These are phyloP conservation scores for Linnemannia hyalina DNA, from an alignment of 192 early-diverging fungal species.

Conservation along the genomic window DNA sequence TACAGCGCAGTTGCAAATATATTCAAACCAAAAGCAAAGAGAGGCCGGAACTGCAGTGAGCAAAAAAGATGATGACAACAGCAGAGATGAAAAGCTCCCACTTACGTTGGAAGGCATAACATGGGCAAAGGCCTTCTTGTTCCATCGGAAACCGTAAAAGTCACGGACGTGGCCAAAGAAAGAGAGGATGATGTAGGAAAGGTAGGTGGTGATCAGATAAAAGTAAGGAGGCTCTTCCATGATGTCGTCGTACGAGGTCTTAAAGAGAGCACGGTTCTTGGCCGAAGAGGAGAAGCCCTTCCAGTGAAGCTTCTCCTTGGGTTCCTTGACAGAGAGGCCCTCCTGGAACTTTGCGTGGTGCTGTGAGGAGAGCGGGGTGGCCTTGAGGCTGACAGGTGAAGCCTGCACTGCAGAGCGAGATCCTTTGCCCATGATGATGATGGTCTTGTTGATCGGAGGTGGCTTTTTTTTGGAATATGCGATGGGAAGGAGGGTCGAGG, in stretches of 20 bases:
- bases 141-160: constrained; percentile 88
- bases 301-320: constrained; percentile 57
- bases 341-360: constrained; percentile 59
- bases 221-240: constrained; percentile 83
- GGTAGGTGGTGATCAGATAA: constrained; percentile 93
- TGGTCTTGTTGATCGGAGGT: neutral
- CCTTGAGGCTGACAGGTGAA: constrained; percentile 47
- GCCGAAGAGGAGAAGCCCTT: constrained; percentile 50
- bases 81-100: constrained; percentile 4
- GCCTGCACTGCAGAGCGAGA: constrained; percentile 47
- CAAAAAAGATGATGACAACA: neutral
- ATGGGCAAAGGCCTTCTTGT: constrained; percentile 78
- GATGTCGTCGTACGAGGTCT: constrained; percentile 50
- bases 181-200: constrained; percentile 94
- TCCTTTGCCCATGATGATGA: constrained; percentile 51
- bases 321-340: constrained; percentile 51
- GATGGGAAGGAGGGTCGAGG: neutral
- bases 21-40: neutral
- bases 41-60: neutral
- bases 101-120: constrained; percentile 78
- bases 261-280: constrained; percentile 54
- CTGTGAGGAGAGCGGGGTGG: constrained; percentile 55
- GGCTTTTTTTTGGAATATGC: neutral
- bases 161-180: constrained; percentile 94
- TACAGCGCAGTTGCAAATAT: constrained; percentile 1